These are phyloP conservation scores for Themeda triandra DNA, from an alignment of 176 grass and related monocot genomes.

Conservation along the genomic window DNA sequence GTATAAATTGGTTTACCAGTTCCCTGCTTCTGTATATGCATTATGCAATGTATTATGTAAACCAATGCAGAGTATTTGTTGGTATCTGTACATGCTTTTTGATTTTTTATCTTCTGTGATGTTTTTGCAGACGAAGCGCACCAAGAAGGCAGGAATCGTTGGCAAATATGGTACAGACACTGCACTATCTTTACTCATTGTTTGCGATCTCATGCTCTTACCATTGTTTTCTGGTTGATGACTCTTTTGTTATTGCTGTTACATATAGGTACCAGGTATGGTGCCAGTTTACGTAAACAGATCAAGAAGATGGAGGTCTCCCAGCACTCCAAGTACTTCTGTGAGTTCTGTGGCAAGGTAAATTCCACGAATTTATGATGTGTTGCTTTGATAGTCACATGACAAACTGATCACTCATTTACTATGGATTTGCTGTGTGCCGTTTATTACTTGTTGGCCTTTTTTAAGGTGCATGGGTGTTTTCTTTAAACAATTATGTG, in stretches of 20 bases:
- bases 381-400: neutral
- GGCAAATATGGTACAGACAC: slow-evolving; percentile 82
- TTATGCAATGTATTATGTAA: neutral
- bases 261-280: slow-evolving; percentile 84
- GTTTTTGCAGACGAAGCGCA: slow-evolving; percentile 79
- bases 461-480: neutral
- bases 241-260: neutral
- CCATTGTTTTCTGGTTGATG: neutral
- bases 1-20: neutral
- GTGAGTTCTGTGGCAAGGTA: slow-evolving; percentile 98
- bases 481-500: neutral
- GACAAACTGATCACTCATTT: neutral
- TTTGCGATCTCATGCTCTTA: neutral
- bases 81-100: neutral
- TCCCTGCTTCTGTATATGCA: neutral
- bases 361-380: neutral
- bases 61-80: neutral
- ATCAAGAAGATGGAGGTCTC: slow-evolving; percentile 99
- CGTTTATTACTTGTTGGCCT: neutral
- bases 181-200: neutral
- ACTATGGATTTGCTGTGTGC: neutral
- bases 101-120: slow-evolving; percentile 18
- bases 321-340: slow-evolving; percentile 98
- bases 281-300: slow-evolving; percentile 97
- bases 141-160: slow-evolving; percentile 99